phyloP scores from a whole-genome alignment of 2,329 filamentous ascomycete species.

The Mollisiaceae sp. region DNA sequence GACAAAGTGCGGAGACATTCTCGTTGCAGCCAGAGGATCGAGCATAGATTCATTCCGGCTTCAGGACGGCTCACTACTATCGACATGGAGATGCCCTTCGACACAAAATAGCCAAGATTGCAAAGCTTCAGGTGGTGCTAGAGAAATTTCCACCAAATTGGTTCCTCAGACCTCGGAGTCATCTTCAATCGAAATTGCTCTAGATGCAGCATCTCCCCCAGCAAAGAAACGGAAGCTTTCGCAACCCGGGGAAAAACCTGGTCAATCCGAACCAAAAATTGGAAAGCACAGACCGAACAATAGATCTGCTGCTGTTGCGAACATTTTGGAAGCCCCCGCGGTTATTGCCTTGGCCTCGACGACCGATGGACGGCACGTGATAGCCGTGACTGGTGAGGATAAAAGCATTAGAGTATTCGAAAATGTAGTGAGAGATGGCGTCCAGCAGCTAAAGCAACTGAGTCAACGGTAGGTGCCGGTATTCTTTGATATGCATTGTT shows the following conservation, averaged over 20 bases:
- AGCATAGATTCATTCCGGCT: slow-evolving; percentile 71
- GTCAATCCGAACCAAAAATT: slow-evolving; percentile 20
- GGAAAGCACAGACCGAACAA: slow-evolving; percentile 31
- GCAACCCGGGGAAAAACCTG: slow-evolving; percentile 3
- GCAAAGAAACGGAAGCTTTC: slow-evolving; percentile 43
- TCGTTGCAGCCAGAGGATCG: slow-evolving; percentile 77
- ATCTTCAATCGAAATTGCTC: slow-evolving; percentile 19
- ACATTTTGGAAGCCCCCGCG: slow-evolving; percentile 60
- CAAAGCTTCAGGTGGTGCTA: neutral
- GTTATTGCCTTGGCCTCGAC: slow-evolving; percentile 73
- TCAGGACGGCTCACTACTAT: slow-evolving; percentile 61
- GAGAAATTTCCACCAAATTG: slow-evolving; percentile 11
- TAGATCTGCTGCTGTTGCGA: slow-evolving; percentile 29
- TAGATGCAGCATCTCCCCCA: slow-evolving; percentile 32
- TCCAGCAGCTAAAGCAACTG: slow-evolving; percentile 59
- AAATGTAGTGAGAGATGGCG: slow-evolving; percentile 58
- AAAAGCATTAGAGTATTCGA: slow-evolving; percentile 87
- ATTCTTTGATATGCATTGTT: neutral
- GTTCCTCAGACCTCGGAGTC: slow-evolving; percentile 18
- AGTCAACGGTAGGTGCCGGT: slow-evolving; percentile 67
- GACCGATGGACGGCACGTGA: slow-evolving; percentile 66
- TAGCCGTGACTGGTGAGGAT: slow-evolving; percentile 87
- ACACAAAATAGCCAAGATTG: slow-evolving; percentile 17
- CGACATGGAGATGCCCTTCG: slow-evolving; percentile 44
- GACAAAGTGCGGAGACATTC: slow-evolving; percentile 55